Conservation (phyloP, 768 basidiomycete genomes). For the Tephrocybe sp. region DNA sequence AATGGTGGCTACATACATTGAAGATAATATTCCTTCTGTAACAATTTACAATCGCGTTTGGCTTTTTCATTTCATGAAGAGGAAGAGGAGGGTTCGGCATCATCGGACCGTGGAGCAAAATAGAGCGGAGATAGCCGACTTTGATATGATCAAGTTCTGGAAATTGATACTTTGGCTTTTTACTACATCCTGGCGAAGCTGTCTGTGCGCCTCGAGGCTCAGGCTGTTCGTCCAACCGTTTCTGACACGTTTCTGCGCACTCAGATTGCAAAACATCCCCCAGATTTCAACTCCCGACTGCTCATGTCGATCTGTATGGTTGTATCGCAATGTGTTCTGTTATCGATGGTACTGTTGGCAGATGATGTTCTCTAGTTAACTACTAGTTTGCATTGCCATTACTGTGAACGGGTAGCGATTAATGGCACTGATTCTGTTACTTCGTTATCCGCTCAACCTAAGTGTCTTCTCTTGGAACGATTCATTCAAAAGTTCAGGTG, state of each 20-base stretch:
- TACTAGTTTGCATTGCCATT: constrained; percentile 1
- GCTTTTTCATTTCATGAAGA: background rate
- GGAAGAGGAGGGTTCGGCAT: no score
- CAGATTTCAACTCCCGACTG: background rate
- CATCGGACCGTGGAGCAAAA: background rate
- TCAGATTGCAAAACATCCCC: background rate
- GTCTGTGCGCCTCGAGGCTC: background rate
- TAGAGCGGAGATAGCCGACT: constrained; percentile 11
- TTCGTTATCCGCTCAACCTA: constrained; percentile 5
- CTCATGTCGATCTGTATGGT: background rate
- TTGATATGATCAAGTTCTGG: background rate
- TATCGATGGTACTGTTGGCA: constrained; percentile 5
- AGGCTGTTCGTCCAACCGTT: background rate
- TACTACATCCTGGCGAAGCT: background rate
- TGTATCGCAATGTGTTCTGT: background rate
- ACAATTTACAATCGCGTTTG: background rate
- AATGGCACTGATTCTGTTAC: constrained; percentile 5
- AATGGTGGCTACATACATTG: constrained; percentile 1
- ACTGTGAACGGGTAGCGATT: constrained; percentile 10
- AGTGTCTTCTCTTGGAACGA: background rate
- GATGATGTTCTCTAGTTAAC: constrained; percentile 5
- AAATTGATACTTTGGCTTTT: background rate
- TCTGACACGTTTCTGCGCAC: background rate
- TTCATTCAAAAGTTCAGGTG: constrained; percentile 8
- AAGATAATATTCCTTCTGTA: constrained; percentile 1